phyloP scores from a whole-genome alignment of 2,329 filamentous ascomycete species.

The Clonostachys sp. region DNA sequence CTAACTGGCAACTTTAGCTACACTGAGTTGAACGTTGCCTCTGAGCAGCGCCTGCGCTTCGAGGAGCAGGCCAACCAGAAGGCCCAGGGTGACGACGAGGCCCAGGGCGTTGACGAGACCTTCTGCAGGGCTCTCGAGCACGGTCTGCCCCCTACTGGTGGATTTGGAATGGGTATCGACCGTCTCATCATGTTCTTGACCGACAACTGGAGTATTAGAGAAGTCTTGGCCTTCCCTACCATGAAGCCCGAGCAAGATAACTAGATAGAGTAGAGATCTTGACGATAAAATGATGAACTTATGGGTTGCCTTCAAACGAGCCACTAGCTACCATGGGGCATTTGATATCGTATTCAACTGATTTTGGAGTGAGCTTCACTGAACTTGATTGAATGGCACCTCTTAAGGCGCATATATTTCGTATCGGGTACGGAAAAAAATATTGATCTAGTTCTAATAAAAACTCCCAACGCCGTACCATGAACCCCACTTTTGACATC shows the following conservation, averaged over 20 bases:
- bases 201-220: constrained; percentile 89
- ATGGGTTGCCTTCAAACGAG: neutral
- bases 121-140: constrained; percentile 90
- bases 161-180: constrained; percentile 96
- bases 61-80: constrained; percentile 97
- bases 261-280: neutral
- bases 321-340: no score
- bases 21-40: constrained; percentile 90
- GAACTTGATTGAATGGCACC: neutral
- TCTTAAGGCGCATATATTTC: neutral
- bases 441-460: constrained; percentile 1
- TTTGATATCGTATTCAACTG: neutral
- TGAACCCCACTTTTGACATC: constrained; percentile 15
- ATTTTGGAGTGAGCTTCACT: neutral
- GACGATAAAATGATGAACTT: neutral
- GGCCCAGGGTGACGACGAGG: constrained; percentile 94
- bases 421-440: constrained; percentile 1
- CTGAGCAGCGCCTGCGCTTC: constrained; percentile 79
- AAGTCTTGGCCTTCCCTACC: constrained; percentile 94
- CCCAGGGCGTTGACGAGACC: constrained; percentile 91
- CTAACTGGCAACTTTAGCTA: constrained; percentile 39
- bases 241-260: constrained; percentile 77
- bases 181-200: constrained; percentile 94
- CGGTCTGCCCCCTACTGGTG: constrained; percentile 87
- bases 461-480: constrained; percentile 21